Evolutionary conservation across 177 flowering plant species (phyloP).

Genomic region (Tripterygium wilfordii): DNA sequence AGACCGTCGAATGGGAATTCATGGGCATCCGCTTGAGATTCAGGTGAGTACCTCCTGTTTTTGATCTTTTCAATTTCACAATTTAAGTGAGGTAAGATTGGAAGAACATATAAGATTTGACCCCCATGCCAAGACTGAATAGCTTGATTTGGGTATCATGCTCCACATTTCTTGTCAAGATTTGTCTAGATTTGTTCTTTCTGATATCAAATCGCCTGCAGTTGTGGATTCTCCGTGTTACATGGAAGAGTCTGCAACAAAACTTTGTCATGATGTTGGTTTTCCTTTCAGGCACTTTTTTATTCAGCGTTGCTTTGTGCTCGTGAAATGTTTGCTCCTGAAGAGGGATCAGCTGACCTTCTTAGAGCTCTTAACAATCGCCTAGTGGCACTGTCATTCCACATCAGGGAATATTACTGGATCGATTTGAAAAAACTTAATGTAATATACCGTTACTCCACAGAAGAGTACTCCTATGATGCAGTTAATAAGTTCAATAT

Average conservation of each 20-base stretch:
- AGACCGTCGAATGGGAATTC: conserved; percentile 69
- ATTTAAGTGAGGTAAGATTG: too few species aligned
- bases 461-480: conserved; percentile 51
- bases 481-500: conserved; percentile 55
- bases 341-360: conserved; percentile 48
- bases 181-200: too few species aligned
- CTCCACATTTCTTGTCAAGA: too few species aligned
- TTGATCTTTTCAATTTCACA: too few species aligned
- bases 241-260: conserved; percentile 26
- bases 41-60: conserved; percentile 34
- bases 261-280: not conserved
- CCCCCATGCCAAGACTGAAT: too few species aligned
- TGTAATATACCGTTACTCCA: conserved; percentile 42
- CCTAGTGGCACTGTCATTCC: conserved; percentile 45
- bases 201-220: too few species aligned
- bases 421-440: conserved; percentile 38
- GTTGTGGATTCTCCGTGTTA: not conserved
- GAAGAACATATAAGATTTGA: too few species aligned
- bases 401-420: conserved; percentile 49
- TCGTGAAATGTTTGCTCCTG: conserved; percentile 52
- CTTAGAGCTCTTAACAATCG: conserved; percentile 44
- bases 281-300: conserved; percentile 34
- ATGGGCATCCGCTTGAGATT: conserved; percentile 65
- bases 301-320: conserved; percentile 53
- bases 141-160: too few species aligned